Conservation (phyloP, 179 eudicot species). For the Sideroxylon spinosum region DNA sequence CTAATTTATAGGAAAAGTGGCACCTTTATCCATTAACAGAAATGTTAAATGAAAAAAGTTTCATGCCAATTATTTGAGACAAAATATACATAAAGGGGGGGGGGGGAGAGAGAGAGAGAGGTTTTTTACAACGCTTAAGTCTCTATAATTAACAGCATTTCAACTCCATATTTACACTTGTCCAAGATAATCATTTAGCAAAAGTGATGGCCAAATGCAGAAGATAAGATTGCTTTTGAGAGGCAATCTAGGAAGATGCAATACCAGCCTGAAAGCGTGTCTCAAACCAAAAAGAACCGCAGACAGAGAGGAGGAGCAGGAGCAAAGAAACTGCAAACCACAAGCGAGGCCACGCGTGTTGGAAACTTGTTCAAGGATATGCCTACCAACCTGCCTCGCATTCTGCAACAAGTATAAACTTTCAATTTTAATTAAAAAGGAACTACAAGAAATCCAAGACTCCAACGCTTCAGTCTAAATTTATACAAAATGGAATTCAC, state of each 20-base stretch:
- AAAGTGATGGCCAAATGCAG: neutral
- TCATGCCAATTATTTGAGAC: neutral
- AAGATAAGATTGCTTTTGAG: neutral
- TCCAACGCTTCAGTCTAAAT: conserved; percentile 1
- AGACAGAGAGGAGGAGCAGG: conserved; percentile 55
- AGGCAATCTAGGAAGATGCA: conserved; percentile 7
- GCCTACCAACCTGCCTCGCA: conserved; percentile 79
- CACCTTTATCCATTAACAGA: neutral
- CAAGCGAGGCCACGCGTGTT: conserved; percentile 66
- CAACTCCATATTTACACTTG: neutral
- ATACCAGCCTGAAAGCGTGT: conserved; percentile 85
- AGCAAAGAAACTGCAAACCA: conserved; percentile 89
- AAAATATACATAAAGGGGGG: neutral
- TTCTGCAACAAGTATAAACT: conserved; percentile 53
- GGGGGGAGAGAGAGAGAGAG: neutral
- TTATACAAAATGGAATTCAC: neutral
- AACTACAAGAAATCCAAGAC: conserved; percentile 1
- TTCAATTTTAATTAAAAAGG: neutral
- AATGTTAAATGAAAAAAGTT: neutral
- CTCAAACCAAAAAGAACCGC: conserved; percentile 59
- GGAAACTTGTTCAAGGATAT: conserved; percentile 79
- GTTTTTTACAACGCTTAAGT: neutral
- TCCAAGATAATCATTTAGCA: neutral
- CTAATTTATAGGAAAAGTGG: neutral
- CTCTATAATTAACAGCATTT: neutral